Percentiles rank a stretch among this genome's conserved stretches.
phyloP scores from a whole-genome alignment of 805 yeast species.

The Candida palmyrensis region DNA sequence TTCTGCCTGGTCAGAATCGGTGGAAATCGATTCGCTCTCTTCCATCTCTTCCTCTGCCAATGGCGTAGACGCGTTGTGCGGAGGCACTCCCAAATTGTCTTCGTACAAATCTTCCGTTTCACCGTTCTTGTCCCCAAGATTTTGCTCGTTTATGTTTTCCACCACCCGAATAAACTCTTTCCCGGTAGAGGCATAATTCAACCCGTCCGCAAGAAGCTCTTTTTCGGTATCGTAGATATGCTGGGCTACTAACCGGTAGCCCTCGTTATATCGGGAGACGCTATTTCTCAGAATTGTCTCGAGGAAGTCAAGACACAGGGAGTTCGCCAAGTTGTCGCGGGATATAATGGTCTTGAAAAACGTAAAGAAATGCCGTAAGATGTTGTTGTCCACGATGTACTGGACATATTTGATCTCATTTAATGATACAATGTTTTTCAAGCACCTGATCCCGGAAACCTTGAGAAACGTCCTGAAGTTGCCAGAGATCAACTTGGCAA shows the following conservation, averaged over 20 bases:
- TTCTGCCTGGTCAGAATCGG: too few species aligned
- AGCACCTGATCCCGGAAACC: constrained; percentile 63
- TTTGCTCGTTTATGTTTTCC: too few species aligned
- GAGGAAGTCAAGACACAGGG: constrained; percentile 68
- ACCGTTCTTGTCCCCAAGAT: constrained; percentile 3
- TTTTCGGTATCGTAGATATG: constrained; percentile 28
- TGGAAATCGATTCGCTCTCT: constrained; percentile 9
- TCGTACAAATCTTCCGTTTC: constrained; percentile 1
- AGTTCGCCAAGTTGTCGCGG: constrained; percentile 61
- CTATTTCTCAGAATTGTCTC: constrained; percentile 35
- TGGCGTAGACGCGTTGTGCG: constrained; percentile 24
- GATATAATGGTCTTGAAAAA: constrained; percentile 44
- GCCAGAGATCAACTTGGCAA: constrained; percentile 41
- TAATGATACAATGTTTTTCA: constrained; percentile 55
- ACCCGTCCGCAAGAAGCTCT: constrained; percentile 17
- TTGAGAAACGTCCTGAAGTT: constrained; percentile 45
- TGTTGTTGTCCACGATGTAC: constrained; percentile 50
- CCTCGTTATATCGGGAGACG: constrained; percentile 12
- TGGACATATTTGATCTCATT: constrained; percentile 60
- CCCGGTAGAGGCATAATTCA: constrained; percentile 28
- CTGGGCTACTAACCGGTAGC: constrained; percentile 23
- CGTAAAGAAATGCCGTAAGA: constrained; percentile 45
- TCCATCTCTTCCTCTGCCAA: constrained; percentile 15
- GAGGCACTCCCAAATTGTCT: constrained; percentile 1
- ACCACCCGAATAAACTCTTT: constrained; percentile 18